These are phyloP conservation scores for Beta lomatogona DNA, from an alignment of 179 eudicot species.

Conservation along the genomic window DNA sequence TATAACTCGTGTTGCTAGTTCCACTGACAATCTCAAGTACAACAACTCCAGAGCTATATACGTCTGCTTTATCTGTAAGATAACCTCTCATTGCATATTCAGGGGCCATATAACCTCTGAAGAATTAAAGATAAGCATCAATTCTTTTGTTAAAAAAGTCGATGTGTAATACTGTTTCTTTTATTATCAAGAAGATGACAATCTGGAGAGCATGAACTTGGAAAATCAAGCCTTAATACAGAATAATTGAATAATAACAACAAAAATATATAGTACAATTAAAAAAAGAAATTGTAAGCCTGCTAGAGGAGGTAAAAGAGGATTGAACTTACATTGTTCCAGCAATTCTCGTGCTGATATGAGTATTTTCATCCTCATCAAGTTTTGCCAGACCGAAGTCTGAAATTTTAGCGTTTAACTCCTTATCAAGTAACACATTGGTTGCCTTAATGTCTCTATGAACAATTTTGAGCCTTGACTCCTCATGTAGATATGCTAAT, in stretches of 20 bases:
- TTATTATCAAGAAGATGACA: too few relatives aligned
- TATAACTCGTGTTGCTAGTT: conserved; percentile 46
- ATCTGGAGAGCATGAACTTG: too few relatives aligned
- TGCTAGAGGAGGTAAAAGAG: background rate
- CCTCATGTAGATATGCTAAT: conserved; percentile 81
- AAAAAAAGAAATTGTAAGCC: too few relatives aligned
- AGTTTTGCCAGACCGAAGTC: conserved; percentile 88
- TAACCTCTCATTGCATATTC: conserved; percentile 88
- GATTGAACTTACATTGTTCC: conserved; percentile 71
- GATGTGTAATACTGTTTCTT: too few relatives aligned
- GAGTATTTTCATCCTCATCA: conserved; percentile 81
- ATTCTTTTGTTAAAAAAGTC: too few relatives aligned
- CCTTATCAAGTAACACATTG: conserved; percentile 78
- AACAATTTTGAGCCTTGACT: conserved; percentile 78
- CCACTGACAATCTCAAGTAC: conserved; percentile 76
- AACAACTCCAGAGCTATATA: conserved; percentile 73
- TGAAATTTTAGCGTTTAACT: conserved; percentile 75
- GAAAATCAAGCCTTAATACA: too few relatives aligned
- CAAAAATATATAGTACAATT: too few relatives aligned
- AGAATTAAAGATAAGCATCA: conserved; percentile 11
- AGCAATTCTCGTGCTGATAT: conserved; percentile 79
- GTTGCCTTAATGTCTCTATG: conserved; percentile 84
- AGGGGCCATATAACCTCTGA: conserved; percentile 92
- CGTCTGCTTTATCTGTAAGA: conserved; percentile 84
- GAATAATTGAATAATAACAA: too few relatives aligned